phyloP scores from a whole-genome alignment of 768 basidiomycete species.

The Coprinopsis marcescibilis region DNA sequence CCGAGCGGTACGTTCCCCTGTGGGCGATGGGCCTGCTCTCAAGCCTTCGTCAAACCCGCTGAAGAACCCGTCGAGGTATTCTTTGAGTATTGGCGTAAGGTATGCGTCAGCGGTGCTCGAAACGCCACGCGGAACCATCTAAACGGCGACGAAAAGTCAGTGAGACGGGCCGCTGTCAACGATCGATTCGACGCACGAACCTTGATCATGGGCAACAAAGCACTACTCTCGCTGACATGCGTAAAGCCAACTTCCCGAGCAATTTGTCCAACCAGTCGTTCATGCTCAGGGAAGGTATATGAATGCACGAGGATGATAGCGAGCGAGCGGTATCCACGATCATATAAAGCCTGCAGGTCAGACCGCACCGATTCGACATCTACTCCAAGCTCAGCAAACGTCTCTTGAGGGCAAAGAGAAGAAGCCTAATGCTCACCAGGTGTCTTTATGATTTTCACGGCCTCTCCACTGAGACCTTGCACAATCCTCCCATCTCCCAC shows the following conservation, averaged over 20 bases:
- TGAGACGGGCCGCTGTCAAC: too few relatives aligned
- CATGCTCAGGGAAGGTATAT: constrained; percentile 88
- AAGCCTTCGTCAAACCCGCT: constrained; percentile 76
- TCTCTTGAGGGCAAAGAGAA: constrained; percentile 7
- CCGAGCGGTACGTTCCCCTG: constrained; percentile 52
- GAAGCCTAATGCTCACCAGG: constrained; percentile 41
- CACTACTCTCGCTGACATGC: constrained; percentile 84
- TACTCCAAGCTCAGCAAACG: constrained; percentile 17
- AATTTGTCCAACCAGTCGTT: constrained; percentile 61
- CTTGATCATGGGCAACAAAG: constrained; percentile 90
- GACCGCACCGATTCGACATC: constrained; percentile 48
- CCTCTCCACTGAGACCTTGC: constrained; percentile 80
- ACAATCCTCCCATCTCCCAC: constrained; percentile 81
- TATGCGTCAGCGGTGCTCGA: constrained; percentile 95
- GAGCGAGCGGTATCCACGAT: constrained; percentile 79
- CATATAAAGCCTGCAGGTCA: constrained; percentile 68
- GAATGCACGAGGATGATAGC: constrained; percentile 91
- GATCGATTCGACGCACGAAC: neutral
- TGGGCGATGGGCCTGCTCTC: constrained; percentile 30
- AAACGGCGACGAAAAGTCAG: neutral
- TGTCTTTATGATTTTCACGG: constrained; percentile 73
- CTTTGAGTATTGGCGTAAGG: constrained; percentile 79
- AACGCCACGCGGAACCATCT: constrained; percentile 84
- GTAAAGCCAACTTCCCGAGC: constrained; percentile 82
- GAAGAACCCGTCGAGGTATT: constrained; percentile 91